phyloP scores from a whole-genome alignment of 129 eudicot species.

The Tagetes erecta region DNA sequence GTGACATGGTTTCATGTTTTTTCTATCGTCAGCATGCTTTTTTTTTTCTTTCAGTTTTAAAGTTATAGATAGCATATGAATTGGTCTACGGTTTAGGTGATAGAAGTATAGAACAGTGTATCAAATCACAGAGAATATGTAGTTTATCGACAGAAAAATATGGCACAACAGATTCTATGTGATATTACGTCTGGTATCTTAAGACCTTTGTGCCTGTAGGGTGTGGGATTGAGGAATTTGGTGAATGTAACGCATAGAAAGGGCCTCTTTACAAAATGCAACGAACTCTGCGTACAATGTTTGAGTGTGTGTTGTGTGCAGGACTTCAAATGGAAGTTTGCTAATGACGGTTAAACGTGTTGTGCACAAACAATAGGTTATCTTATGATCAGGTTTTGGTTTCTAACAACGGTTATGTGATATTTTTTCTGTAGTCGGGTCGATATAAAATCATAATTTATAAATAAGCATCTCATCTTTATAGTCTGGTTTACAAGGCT shows the following conservation, averaged over 20 bases:
- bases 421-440: not conserved
- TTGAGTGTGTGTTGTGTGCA: not conserved
- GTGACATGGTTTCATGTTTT: too few relatives aligned
- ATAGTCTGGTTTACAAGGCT: not conserved
- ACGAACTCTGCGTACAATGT: not conserved
- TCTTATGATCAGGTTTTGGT: not conserved
- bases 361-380: not conserved
- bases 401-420: not conserved
- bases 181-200: not conserved
- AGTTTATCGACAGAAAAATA: not conserved
- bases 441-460: not conserved
- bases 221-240: not conserved
- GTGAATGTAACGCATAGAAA: not conserved
- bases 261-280: constrained; percentile 2
- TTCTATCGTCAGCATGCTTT: not conserved
- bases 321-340: not conserved
- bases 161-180: not conserved
- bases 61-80: not conserved
- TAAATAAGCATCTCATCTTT: not conserved
- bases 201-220: not conserved
- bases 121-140: not conserved
- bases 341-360: not conserved
- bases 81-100: constrained; percentile 7
- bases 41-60: not conserved
- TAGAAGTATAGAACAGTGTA: constrained; percentile 2